Evolutionary conservation across 495 filamentous ascomycete genomes (phyloP).

Genomic region (Podospora pseudopauciseta): DNA sequence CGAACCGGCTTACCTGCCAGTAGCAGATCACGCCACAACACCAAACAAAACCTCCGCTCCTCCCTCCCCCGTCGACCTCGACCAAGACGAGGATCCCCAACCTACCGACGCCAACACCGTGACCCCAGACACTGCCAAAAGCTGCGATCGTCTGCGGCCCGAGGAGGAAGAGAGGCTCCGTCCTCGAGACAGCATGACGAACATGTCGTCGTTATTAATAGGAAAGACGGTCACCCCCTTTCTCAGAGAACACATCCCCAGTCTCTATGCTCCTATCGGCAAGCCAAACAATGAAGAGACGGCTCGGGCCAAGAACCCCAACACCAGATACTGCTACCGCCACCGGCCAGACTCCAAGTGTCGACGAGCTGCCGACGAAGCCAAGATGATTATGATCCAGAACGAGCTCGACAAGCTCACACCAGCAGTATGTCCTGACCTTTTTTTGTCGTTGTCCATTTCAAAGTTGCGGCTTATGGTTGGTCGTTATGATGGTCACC

Average conservation of each 20-base stretch:
- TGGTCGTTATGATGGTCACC: neutral
- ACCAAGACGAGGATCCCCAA: neutral
- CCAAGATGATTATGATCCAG: conserved; percentile 92
- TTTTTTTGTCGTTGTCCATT: neutral
- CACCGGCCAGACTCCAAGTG: conserved; percentile 95
- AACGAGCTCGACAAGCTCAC: conserved; percentile 78
- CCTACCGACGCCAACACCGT: neutral
- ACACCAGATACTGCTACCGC: conserved; percentile 93
- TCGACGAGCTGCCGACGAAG: conserved; percentile 83
- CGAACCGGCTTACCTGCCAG: conserved; percentile 15
- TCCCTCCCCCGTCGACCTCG: conserved; percentile 8
- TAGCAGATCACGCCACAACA: conserved; percentile 16
- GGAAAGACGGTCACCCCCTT: conserved; percentile 70
- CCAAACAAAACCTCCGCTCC: conserved; percentile 17
- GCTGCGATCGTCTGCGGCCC: conserved; percentile 39
- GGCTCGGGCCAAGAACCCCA: conserved; percentile 51
- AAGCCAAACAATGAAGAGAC: conserved; percentile 40
- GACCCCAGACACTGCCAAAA: conserved; percentile 28
- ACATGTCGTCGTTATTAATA: conserved; percentile 48
- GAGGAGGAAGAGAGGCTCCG: conserved; percentile 38
- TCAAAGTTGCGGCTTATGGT: neutral
- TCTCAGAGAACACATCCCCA: conserved; percentile 78
- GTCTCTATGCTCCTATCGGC: conserved; percentile 70
- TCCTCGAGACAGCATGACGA: conserved; percentile 34
- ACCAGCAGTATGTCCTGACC: conserved; percentile 46